phyloP scores from a whole-genome alignment of 2,329 filamentous ascomycete species.

The Microcyclospora pomicola region DNA sequence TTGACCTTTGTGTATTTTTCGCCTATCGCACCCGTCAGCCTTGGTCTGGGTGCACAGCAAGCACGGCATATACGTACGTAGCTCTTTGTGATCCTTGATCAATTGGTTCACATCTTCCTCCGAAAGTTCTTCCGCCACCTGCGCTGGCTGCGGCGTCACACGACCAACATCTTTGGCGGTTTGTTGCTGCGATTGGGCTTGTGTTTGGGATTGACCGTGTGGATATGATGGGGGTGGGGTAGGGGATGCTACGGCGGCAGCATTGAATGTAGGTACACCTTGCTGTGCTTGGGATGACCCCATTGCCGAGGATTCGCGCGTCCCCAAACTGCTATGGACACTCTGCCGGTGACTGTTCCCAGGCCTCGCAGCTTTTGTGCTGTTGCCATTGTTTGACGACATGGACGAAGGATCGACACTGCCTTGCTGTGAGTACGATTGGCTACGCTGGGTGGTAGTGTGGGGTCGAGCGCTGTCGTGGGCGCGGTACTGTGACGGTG shows the following conservation, averaged over 20 bases:
- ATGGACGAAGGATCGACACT: constrained; percentile 18
- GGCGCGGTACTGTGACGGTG: constrained; percentile 5
- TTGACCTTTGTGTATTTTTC: constrained; percentile 98
- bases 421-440: constrained; percentile 10
- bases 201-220: constrained; percentile 3
- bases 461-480: constrained; percentile 10
- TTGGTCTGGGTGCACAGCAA: neutral
- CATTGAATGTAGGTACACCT: constrained; percentile 27
- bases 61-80: constrained; percentile 26
- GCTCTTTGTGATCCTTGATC: constrained; percentile 36
- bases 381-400: constrained; percentile 18
- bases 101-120: constrained; percentile 35
- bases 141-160: constrained; percentile 32
- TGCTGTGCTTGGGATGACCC: constrained; percentile 4
- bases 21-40: constrained; percentile 39
- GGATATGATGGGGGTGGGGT: constrained; percentile 30
- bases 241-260: constrained; percentile 31
- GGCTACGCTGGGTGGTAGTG: constrained; percentile 14
- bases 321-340: constrained; percentile 18
- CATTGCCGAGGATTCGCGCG: constrained; percentile 14
- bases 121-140: constrained; percentile 28
- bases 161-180: constrained; percentile 23
- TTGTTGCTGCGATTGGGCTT: neutral
- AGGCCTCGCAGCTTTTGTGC: constrained; percentile 14
- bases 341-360: constrained; percentile 20